A percentile compares a stretch with the other conserved stretches of the same genome.
These are phyloP conservation scores for Primulina eburnea DNA, from an alignment of 257 asterid species.

Conservation along the genomic window DNA sequence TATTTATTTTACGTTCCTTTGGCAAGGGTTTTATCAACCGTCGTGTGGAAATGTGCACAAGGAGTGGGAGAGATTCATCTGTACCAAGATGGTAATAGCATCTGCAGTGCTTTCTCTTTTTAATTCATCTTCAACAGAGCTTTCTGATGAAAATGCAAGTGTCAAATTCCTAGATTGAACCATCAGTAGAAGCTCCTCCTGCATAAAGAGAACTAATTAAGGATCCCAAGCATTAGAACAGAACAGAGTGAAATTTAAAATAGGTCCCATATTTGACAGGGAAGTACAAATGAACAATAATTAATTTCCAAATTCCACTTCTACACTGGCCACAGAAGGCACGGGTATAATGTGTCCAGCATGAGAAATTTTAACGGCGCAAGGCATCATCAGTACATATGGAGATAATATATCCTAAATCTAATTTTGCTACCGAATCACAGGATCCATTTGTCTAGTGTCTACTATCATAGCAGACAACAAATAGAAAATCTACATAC, in stretches of 20 bases:
- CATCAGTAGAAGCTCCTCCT: conserved; percentile 90
- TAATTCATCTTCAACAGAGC: conserved; percentile 93
- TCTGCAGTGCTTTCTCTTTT: conserved; percentile 99
- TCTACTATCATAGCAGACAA: no score
- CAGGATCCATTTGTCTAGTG: not conserved
- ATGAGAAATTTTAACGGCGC: not conserved
- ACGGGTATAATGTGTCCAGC: not conserved
- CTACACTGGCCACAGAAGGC: not conserved
- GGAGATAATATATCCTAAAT: not conserved
- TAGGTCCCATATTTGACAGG: not conserved
- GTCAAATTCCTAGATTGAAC: conserved; percentile 71
- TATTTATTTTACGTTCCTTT: not conserved
- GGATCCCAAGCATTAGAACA: conserved; percentile 13
- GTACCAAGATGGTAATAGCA: conserved; percentile 88
- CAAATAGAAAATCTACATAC: no score
- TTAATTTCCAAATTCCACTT: not conserved
- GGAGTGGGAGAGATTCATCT: conserved; percentile 21
- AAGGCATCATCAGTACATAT: not conserved
- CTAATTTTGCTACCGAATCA: not conserved
- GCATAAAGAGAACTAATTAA: conserved; percentile 35
- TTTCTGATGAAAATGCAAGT: conserved; percentile 87
- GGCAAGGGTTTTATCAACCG: not conserved
- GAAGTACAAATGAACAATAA: not conserved
- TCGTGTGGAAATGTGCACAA: not conserved
- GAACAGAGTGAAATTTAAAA: conserved; percentile 8